A percentile compares a stretch with the other conserved stretches of the same genome.
These are phyloP conservation scores for Emmonsiellopsis sp. DNA, from an alignment of 2,329 filamentous ascomycete genomes.

Conservation along the genomic window DNA sequence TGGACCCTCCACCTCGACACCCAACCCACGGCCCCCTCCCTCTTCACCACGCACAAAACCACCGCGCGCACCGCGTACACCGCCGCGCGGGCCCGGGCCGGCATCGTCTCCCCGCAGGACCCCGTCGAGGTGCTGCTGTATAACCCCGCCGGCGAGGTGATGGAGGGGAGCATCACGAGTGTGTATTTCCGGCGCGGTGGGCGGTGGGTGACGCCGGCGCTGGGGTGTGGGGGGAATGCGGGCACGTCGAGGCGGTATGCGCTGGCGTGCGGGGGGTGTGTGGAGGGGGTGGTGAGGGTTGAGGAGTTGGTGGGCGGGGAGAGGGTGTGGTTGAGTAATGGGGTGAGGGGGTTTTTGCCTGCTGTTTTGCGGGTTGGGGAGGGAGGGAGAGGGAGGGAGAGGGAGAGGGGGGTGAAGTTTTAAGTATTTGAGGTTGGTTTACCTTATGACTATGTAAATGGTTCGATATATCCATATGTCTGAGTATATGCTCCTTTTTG, in stretches of 20 bases:
- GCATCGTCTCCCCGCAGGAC: conserved; percentile 37
- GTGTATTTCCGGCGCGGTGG: conserved; percentile 64
- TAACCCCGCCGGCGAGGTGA: conserved; percentile 56
- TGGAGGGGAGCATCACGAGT: conserved; percentile 78
- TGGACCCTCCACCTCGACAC: conserved; percentile 49
- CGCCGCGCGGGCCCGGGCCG: conserved; percentile 52
- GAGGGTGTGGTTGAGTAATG: conserved; percentile 81
- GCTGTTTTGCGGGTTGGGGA: conserved; percentile 12
- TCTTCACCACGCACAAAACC: conserved; percentile 82
- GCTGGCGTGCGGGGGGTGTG: conserved; percentile 57
- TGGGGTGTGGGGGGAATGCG: conserved; percentile 69
- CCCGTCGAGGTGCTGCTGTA: conserved; percentile 66
- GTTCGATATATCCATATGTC: no score
- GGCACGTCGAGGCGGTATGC: conserved; percentile 79
- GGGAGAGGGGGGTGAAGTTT: no score
- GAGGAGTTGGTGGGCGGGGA: conserved; percentile 60
- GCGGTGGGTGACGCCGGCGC: conserved; percentile 70
- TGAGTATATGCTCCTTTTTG: no score
- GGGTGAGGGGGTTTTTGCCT: conserved; percentile 66
- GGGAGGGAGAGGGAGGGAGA: no score
- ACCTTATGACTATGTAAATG: no score
- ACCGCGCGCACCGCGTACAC: conserved; percentile 65
- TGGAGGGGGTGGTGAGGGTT: conserved; percentile 53
- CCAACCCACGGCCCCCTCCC: conserved; percentile 40
- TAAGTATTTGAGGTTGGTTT: no score